Conservation (phyloP, 192 early-diverging fungal species). For the Mortierella hygrophila region DNA sequence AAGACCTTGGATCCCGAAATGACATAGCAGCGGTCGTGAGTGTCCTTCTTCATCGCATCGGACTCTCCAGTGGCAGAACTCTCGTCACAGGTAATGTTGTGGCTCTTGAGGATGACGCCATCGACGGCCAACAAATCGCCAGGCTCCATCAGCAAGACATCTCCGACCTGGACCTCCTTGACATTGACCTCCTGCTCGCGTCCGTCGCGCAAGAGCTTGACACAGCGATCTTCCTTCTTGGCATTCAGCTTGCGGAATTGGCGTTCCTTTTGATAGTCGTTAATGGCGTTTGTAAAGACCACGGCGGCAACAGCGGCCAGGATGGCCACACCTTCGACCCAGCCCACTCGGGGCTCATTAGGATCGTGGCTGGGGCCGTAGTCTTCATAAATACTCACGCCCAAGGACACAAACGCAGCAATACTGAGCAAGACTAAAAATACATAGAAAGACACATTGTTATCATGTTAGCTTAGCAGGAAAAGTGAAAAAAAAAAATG, state of each 20-base stretch:
- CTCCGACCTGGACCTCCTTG: constrained; percentile 89
- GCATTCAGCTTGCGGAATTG: constrained; percentile 89
- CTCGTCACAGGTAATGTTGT: constrained; percentile 90
- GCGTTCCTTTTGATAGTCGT: constrained; percentile 89
- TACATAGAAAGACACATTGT: not conserved
- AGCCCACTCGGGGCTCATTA: constrained; percentile 80
- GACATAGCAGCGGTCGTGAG: constrained; percentile 75
- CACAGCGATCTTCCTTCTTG: constrained; percentile 84
- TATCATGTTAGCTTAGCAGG: not conserved
- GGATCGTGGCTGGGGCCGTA: constrained; percentile 68
- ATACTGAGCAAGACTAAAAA: constrained; percentile 85
- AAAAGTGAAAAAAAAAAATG: not conserved
- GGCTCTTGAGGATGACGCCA: constrained; percentile 82
- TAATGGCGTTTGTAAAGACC: constrained; percentile 91
- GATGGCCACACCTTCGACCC: constrained; percentile 86
- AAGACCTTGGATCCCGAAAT: constrained; percentile 92
- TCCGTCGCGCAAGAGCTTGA: constrained; percentile 83
- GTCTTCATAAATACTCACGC: constrained; percentile 89
- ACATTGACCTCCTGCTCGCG: constrained; percentile 78
- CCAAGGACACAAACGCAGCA: constrained; percentile 86
- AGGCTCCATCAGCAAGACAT: constrained; percentile 85
- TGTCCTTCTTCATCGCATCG: constrained; percentile 86
- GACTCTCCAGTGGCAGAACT: constrained; percentile 93
- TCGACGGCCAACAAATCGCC: constrained; percentile 95
- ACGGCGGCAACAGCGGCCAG: constrained; percentile 86